Evolutionary conservation across 129 eudicot species (phyloP), one percentile per base, ranked within the genome.

Genomic region (Dittrichia graveolens): DNA sequence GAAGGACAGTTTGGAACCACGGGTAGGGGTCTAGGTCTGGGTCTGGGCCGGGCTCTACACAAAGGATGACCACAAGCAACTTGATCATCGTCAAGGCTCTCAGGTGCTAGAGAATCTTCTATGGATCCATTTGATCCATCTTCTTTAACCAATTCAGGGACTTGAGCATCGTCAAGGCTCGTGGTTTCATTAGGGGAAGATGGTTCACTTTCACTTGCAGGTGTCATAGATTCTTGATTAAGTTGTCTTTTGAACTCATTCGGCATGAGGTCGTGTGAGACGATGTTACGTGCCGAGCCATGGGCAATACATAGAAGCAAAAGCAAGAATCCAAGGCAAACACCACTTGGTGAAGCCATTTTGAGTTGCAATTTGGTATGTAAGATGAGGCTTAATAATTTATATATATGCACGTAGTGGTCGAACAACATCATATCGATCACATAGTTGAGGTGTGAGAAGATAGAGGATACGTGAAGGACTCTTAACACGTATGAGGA

Each of bases 271-370:
- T 67, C 61, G 8, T 76, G 68, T 46, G 74, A 45, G 74, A 9
- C 18, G 35, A 71, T 34, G 48, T 11, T 62, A 35, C 77, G 77
- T 5, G 82, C 77, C 7, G 16, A 59, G 63, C 62, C 63, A 77
- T 77, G 60, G 16, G 42, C 52, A 38, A 63, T 34, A 19, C 65
- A 71, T n/a, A 78, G 66, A 53, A 63, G 65, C 66, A 78, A 69
- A 47, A 78, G 34, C 42, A 78, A 15, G 82, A 78, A 78, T 70
- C 60, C 73, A 15, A 78, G 7, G 24, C 41, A 41, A 56, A 63
- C 5, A 50, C 38, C 44, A 13, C 3, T 62, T 3, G 35, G 67
- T 71, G 81, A 55, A 61, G 76, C 81, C 81, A 78, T 78, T 45
- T 37, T 58, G 69, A 12, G 4, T 70, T 70, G 72, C 34, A 50